Evolutionary conservation across 805 yeast genomes (phyloP), one percentile per base, ranked within the genome.

Genomic region (Danielozyma ontarioensis): DNA sequence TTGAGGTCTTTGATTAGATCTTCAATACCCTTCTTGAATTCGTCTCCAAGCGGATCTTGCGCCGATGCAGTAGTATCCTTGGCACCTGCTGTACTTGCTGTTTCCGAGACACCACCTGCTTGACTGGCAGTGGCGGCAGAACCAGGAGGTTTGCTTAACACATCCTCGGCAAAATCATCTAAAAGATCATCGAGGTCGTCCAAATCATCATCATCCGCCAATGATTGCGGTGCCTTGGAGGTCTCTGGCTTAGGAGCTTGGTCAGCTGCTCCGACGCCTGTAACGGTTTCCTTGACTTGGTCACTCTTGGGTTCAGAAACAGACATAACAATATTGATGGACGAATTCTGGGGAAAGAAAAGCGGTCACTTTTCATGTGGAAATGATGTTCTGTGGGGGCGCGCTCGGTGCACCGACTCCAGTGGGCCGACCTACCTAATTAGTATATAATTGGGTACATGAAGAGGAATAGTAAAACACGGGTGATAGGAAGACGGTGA

Each of bases 161-260:
- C 70, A 36, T 78, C 85, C 39, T 80, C 85, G 27, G 81, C 85
- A 52, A 83, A 83, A 41, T 88, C 96, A 50, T 88, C 96, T 32
- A 90, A 66, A 39, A 86, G 68, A 48, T 86, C 95, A 45, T 85
- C 95, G 41, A 85, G 70, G 45, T 85, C 94, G 48, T 80, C 86
- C 32, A 76, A 62, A 33, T 78, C 83, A 36, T 80, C 72, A 10
- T 58, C 68, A 24, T 46, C 51, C n/a, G n/a, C n/a, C n/a, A n/a
- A n/a, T n/a, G n/a, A n/a, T n/a, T n/a, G n/a, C n/a, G n/a, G n/a
- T n/a, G n/a, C n/a, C n/a, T n/a, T n/a, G n/a, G n/a, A n/a, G n/a
- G n/a, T n/a, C n/a, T n/a, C n/a, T n/a, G n/a, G n/a, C n/a, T n/a
- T n/a, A n/a, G n/a, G n/a, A n/a, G n/a, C n/a, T n/a, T n/a, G n/a